Base-by-base conservation (phyloP, 2,329 filamentous ascomycete species). In the Aureobasidium sp. region DNA sequence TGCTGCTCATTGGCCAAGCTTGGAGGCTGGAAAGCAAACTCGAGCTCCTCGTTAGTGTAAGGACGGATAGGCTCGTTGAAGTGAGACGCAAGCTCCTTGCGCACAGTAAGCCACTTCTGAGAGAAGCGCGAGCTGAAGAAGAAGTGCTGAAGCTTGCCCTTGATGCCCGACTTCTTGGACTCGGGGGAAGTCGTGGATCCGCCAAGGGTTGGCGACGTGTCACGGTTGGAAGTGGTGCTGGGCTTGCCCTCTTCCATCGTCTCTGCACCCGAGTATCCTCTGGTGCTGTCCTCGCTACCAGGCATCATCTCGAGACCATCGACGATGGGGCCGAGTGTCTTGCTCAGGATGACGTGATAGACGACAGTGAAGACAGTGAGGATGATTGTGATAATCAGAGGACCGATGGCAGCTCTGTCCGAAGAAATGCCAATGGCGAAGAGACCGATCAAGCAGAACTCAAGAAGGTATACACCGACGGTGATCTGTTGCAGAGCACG, bases 391-490 rank as follows among this genome's bases (percentile, higher is more conserved):
- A 79, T 70, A 5, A 71, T 69, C 8, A 78, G 70, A n/a, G 78
- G 77, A 0, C 73, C 76, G 8, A 70, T 68, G 1, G 76, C 73
- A 51, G 72, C 70, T 42, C 48, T 31, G 34, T 52, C 49, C 1
- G 74, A 64, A 7, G 70, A 74, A 2, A 73, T 70, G 8, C 70
- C 68, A 44, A 75, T 75, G 36, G 73, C 75, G 64, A 80, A 77
- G 20, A 80, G 70, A 49, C 78, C 78, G 7, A 80, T 77, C 25
- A 81, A 69, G 63, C 77, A 79, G n/a, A 77, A 69, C 64, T 80
- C 75, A 9, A 77, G 76, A 5, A 81, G 70, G 61, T 80, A 81
- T 17, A 80, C 69, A 56, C 78, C 78, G 4, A 75, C 76, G 11
- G 76, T 74, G 39, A 81, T 72, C 53, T 81, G 78, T 62, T 77